Conservation (phyloP, 2,329 filamentous ascomycete genomes). For the Amylocarpus encephaloides region DNA sequence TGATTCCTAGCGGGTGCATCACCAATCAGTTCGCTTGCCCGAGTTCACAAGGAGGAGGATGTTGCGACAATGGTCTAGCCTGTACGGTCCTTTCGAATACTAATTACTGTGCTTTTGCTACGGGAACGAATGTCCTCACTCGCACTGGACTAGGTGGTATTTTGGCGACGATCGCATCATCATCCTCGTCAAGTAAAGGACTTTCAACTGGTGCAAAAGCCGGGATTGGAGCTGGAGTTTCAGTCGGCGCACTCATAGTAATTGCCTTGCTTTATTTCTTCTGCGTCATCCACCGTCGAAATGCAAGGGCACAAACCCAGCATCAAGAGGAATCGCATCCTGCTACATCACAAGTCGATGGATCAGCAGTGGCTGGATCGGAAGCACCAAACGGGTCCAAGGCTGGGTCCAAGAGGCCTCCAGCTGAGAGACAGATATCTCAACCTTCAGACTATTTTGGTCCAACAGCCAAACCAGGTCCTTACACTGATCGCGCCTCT, state of each 20-base stretch:
- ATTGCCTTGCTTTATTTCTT: slow-evolving; percentile 43
- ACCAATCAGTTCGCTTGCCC: slow-evolving; percentile 40
- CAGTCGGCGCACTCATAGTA: slow-evolving; percentile 38
- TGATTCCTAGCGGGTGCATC: slow-evolving; percentile 39
- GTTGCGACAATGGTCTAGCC: slow-evolving; percentile 40
- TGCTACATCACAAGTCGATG: slow-evolving; percentile 14
- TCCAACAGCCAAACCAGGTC: slow-evolving; percentile 38
- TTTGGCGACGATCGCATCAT: slow-evolving; percentile 27
- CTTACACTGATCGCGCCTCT: slow-evolving; percentile 29
- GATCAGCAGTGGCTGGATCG: background rate
- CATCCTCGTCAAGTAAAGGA: slow-evolving; percentile 11
- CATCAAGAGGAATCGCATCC: slow-evolving; percentile 11
- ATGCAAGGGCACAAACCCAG: slow-evolving; percentile 7
- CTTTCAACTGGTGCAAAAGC: slow-evolving; percentile 47
- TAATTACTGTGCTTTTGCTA: slow-evolving; percentile 37
- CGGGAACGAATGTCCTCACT: slow-evolving; percentile 26
- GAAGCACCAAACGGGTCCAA: background rate
- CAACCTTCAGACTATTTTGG: slow-evolving; percentile 28
- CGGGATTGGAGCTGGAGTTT: slow-evolving; percentile 50
- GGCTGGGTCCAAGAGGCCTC: slow-evolving; percentile 7
- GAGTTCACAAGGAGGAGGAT: slow-evolving; percentile 39
- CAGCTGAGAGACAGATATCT: background rate
- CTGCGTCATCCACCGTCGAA: slow-evolving; percentile 34
- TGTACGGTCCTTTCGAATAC: slow-evolving; percentile 37
- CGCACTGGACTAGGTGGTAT: slow-evolving; percentile 31